Base-by-base conservation (phyloP, 164 flowering plant species). In the Santalum album region DNA sequence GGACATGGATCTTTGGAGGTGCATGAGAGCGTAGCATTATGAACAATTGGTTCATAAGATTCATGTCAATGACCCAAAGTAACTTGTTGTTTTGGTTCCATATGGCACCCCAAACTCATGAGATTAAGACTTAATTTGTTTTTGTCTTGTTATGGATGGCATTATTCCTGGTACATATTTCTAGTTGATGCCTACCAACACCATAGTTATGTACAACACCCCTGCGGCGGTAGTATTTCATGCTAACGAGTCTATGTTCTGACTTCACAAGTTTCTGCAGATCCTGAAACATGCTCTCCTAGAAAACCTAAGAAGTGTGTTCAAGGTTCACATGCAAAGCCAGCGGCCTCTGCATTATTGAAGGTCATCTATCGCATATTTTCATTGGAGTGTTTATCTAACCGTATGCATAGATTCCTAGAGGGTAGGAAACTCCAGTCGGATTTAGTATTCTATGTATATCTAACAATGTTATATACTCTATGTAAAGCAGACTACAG, bases 231-330 rank as follows among this genome's bases (percentile, higher is more conserved):
- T n/a, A n/a, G n/a, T n/a, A 29, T 29, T 4, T 29, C 34, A 4
- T 29, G 11, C 17, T 38, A 38, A 36, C 26, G 21, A 12, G 36
- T 36, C 53, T 38, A 54, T 48, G 49, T 32, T 59, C 25, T 46
- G 15, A 21, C 14, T 59, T 46, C 53, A 23, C 25, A 26, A 34
- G 34, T 59, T 21, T 56, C 57, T 63, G 68, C 85, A 86, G 95
- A 69, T 64, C 25, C 39, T 45, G 79, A 67, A 56, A 59, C 63
- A 53, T 42, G 73, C 5, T 49, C 69, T 24, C 60, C 72, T 23
- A 51, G 57, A 55, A 77, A 75, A 57, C 55, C 79, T 51, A 62
- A 40, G 36, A 72, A 64, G 72, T 68, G 62, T 60, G 74, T 42
- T 58, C 65, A 61, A 71, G 53, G 50, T 49, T n/a, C 62, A 34